Conservation (phyloP, 2,329 filamentous ascomycete species). For the Chaetomiaceae sp. region DNA sequence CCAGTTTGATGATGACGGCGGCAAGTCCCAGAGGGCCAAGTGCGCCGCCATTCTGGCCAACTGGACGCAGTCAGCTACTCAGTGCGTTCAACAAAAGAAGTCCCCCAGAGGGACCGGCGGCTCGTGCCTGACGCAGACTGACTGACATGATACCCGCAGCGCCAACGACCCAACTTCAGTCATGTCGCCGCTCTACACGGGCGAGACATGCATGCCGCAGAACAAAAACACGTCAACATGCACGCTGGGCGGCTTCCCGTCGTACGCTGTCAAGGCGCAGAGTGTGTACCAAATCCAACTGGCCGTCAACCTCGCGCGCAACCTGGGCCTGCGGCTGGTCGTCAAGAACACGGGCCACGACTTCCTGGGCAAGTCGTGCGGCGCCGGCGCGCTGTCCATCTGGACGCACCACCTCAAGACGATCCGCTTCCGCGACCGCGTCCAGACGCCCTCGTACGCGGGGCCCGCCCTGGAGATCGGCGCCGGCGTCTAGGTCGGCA, state of each 20-base stretch:
- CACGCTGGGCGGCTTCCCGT: slow-evolving; percentile 33
- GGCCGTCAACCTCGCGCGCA: slow-evolving; percentile 37
- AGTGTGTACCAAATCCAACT: slow-evolving; percentile 34
- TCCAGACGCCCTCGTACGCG: slow-evolving; percentile 7
- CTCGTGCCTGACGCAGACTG: too few species aligned
- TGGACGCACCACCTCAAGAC: slow-evolving; percentile 14
- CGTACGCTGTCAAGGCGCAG: slow-evolving; percentile 34
- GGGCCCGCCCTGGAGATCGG: slow-evolving; percentile 11
- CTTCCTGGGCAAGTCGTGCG: slow-evolving; percentile 16
- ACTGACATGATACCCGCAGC: slow-evolving; percentile 9
- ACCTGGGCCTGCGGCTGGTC: slow-evolving; percentile 32
- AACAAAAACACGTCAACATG: slow-evolving; percentile 19
- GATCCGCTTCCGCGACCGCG: not conserved
- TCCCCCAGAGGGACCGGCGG: too few species aligned
- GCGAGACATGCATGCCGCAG: slow-evolving; percentile 31
- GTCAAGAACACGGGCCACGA: slow-evolving; percentile 40
- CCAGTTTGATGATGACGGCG: slow-evolving; percentile 17
- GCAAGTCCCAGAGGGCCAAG: slow-evolving; percentile 2
- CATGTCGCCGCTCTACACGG: slow-evolving; percentile 30
- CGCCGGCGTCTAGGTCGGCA: slow-evolving; percentile 9
- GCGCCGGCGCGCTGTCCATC: slow-evolving; percentile 8
- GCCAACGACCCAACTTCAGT: slow-evolving; percentile 28
- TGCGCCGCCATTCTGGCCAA: slow-evolving; percentile 26
- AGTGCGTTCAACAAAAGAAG: slow-evolving; percentile 13
- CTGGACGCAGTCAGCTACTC: slow-evolving; percentile 17